These are phyloP conservation scores for Amanita fuliginea DNA, from an alignment of 768 basidiomycete genomes.

Conservation along the genomic window DNA sequence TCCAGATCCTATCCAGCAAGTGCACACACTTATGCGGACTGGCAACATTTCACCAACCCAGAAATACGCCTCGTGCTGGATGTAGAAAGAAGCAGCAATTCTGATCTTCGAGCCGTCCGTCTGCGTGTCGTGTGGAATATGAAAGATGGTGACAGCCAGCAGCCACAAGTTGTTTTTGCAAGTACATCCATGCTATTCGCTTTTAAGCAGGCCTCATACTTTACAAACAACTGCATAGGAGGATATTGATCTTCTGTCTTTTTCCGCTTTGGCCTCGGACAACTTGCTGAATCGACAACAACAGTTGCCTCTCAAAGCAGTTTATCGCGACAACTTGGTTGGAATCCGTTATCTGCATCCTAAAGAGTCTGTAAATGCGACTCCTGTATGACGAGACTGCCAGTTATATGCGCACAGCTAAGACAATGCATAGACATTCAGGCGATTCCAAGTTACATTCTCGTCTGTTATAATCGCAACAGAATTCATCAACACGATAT, in stretches of 20 bases:
- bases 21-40: conserved; percentile 20
- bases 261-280: conserved; percentile 33
- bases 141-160: conserved; percentile 25
- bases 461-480: conserved; percentile 32
- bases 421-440: conserved; percentile 37
- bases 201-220: not conserved
- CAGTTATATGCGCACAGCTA: conserved; percentile 1
- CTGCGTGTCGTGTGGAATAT: conserved; percentile 58
- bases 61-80: conserved; percentile 53
- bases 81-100: conserved; percentile 35
- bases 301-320: conserved; percentile 70
- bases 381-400: not conserved
- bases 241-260: conserved; percentile 63
- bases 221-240: conserved; percentile 34
- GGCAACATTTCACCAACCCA: conserved; percentile 75
- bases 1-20: conserved; percentile 50
- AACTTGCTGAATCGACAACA: conserved; percentile 18
- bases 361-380: conserved; percentile 4
- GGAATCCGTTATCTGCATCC: conserved; percentile 65
- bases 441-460: conserved; percentile 72
- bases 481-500: conserved; percentile 52
- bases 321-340: conserved; percentile 62
- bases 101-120: conserved; percentile 50
- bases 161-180: conserved; percentile 59
- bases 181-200: conserved; percentile 16